Evolutionary conservation across 2,329 filamentous ascomycete species (phyloP), one percentile per base, ranked within the genome.

Genomic region (Verticillium nonalfalfae): DNA sequence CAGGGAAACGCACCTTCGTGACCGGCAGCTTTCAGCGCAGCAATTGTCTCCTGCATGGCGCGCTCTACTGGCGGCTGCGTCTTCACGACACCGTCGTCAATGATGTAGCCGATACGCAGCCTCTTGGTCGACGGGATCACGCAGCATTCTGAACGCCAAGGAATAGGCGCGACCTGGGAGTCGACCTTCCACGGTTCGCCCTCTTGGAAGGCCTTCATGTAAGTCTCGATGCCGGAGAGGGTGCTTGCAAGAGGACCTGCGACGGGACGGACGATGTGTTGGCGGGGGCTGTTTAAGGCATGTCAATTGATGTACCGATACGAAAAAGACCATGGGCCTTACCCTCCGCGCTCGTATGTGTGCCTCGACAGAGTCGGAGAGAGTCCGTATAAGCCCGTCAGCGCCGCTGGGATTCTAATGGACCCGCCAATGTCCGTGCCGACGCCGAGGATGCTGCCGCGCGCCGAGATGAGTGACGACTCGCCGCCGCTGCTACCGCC

Each of bases 361-460:
- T 67, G 66, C 4, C 69, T 67, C 18, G 67, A 45, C 2, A 72
- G 65, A 0, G 78, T 78, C 1, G 79, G 76, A 10, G 74, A 72
- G 61, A 81, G 72, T 0, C 75, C 75, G 63, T 77, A 81, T 1
- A 72, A 69, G 33, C 78, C 78, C 34, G 74, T 77, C 62, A 78
- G 79, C 0, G 74, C 75, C 1, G 79, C 77, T 0, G 78, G 79
- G 4, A 72, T 70, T 7, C 79, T 72, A 33, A 81, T 75, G 7
- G 76, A 78, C 3, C 79, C 79, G 0, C 77, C 79, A 15, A 81
- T 79, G 61, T 81, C 79, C 6, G 76, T 78, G 2, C 79, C 79
- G 21, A 81, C 67, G 4, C 77, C 78, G 35, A 80, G 63, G 1
- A 72, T 70, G 4, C 75, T 74, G 36, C 76, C 77, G 52, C 72